phyloP scores from a whole-genome alignment of 1,139 yeast species.

The Magnusiomyces tetraspermus region DNA sequence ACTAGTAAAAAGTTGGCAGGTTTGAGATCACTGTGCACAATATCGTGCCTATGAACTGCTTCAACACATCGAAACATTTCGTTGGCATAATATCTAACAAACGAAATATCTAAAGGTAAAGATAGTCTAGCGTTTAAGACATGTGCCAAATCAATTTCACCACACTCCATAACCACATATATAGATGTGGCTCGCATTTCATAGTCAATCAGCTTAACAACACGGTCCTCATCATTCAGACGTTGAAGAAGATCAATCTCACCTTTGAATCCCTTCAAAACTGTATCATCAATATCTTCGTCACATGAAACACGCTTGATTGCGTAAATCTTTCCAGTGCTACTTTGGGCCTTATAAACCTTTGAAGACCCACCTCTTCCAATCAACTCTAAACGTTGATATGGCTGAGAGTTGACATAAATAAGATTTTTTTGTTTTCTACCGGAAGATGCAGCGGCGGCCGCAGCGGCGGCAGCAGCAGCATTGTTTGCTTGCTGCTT shows the following conservation, averaged over 20 bases:
- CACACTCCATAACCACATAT: slow-evolving; percentile 85
- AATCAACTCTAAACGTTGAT: slow-evolving; percentile 65
- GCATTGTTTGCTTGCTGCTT: slow-evolving; percentile 8
- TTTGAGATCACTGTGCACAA: slow-evolving; percentile 89
- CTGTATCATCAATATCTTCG: slow-evolving; percentile 60
- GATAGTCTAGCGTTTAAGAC: slow-evolving; percentile 52
- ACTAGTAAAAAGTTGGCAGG: slow-evolving; percentile 93
- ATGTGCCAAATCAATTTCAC: slow-evolving; percentile 83
- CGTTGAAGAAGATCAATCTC: slow-evolving; percentile 69
- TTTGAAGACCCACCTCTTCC: slow-evolving; percentile 94
- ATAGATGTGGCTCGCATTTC: slow-evolving; percentile 57
- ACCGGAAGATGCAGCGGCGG: neutral
- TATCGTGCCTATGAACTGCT: slow-evolving; percentile 79
- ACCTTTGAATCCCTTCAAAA: slow-evolving; percentile 74
- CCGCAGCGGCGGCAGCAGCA: neutral
- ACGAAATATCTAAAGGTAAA: slow-evolving; percentile 57
- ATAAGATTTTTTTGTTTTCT: slow-evolving; percentile 25
- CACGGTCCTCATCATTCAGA: slow-evolving; percentile 56
- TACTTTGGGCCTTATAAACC: slow-evolving; percentile 69
- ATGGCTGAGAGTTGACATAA: slow-evolving; percentile 49
- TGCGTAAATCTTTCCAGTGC: slow-evolving; percentile 53
- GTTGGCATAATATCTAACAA: slow-evolving; percentile 70
- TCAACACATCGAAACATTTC: slow-evolving; percentile 78
- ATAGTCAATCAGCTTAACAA: slow-evolving; percentile 69
- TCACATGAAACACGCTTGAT: slow-evolving; percentile 74